Evolutionary conservation across 2,329 filamentous ascomycete genomes (phyloP).

Genomic region (Proliferodiscus dingleyae): DNA sequence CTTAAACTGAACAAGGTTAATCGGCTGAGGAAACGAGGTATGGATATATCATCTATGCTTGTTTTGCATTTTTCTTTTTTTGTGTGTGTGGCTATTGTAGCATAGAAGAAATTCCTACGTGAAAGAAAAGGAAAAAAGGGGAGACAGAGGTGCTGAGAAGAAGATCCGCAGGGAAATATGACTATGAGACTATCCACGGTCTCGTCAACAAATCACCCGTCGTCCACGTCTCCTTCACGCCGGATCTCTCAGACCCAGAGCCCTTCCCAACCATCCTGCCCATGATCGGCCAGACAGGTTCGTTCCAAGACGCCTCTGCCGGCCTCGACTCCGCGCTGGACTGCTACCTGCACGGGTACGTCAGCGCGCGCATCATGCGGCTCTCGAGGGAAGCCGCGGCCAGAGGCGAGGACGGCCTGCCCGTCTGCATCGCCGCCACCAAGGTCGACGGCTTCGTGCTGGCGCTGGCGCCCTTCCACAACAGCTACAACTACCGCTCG

Average conservation of each 20-base stretch:
- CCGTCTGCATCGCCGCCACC: conserved; percentile 67
- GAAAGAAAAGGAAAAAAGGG: too few relatives aligned
- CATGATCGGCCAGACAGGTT: conserved; percentile 81
- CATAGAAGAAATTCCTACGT: too few relatives aligned
- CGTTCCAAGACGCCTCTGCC: conserved; percentile 58
- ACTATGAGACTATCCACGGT: conserved; percentile 64
- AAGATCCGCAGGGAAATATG: conserved; percentile 55
- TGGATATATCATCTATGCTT: neutral
- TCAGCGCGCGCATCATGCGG: conserved; percentile 72
- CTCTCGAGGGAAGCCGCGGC: conserved; percentile 30
- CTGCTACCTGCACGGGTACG: conserved; percentile 80
- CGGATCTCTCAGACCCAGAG: conserved; percentile 36
- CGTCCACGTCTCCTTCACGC: conserved; percentile 73
- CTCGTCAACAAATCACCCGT: conserved; percentile 69
- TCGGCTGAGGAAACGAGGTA: neutral
- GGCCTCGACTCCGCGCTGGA: conserved; percentile 61
- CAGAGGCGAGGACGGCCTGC: conserved; percentile 47
- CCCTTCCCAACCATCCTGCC: conserved; percentile 51
- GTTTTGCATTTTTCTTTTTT: too few relatives aligned
- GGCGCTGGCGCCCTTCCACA: conserved; percentile 71
- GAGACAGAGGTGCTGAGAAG: neutral
- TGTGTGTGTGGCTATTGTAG: too few relatives aligned
- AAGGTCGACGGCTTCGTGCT: conserved; percentile 77
- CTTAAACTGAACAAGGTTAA: neutral
- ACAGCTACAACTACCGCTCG: conserved; percentile 83